A percentile compares a stretch with the other conserved stretches of the same genome.
These are phyloP conservation scores for Crithidia brevicula DNA, from an alignment of 208 protist species.

Conservation along the genomic window DNA sequence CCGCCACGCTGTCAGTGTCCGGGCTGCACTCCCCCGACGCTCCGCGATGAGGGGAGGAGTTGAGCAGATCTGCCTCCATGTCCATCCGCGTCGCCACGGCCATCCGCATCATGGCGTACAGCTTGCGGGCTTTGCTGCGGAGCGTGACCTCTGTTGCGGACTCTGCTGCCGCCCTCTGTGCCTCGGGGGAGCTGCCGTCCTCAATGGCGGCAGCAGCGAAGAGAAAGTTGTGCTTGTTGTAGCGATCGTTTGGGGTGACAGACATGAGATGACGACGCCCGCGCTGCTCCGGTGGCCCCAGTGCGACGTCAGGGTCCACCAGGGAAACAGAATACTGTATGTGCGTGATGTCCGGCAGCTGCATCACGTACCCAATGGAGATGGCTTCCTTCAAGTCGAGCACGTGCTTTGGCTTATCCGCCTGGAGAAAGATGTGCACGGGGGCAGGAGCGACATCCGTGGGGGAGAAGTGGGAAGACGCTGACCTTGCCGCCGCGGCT, in stretches of 20 bases:
- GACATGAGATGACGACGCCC: slow-evolving; percentile 70
- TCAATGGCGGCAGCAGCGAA: slow-evolving; percentile 70
- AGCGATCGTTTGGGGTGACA: slow-evolving; percentile 74
- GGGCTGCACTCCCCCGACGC: slow-evolving; percentile 11
- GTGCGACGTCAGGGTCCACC: slow-evolving; percentile 81
- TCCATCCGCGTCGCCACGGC: slow-evolving; percentile 30
- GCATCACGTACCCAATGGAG: slow-evolving; percentile 73
- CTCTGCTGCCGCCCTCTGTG: slow-evolving; percentile 34
- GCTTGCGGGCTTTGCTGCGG: slow-evolving; percentile 56
- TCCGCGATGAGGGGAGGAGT: slow-evolving; percentile 2
- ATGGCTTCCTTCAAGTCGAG: slow-evolving; percentile 78
- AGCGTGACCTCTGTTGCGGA: slow-evolving; percentile 27
- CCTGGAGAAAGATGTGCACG: slow-evolving; percentile 78
- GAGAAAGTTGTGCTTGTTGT: slow-evolving; percentile 78
- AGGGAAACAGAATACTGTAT: slow-evolving; percentile 82
- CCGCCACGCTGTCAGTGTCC: slow-evolving; percentile 7
- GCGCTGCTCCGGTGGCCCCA: slow-evolving; percentile 74
- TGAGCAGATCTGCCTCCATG: not conserved
- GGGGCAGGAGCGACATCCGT: slow-evolving; percentile 36
- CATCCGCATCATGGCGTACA: slow-evolving; percentile 61
- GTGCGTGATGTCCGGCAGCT: slow-evolving; percentile 68
- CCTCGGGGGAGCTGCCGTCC: slow-evolving; percentile 44
- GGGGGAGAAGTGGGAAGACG: not conserved
- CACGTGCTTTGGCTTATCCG: slow-evolving; percentile 57
- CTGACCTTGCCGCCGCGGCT: not conserved